Conservation (phyloP, 305 asterid species). For the Fraxinus angustifolia region DNA sequence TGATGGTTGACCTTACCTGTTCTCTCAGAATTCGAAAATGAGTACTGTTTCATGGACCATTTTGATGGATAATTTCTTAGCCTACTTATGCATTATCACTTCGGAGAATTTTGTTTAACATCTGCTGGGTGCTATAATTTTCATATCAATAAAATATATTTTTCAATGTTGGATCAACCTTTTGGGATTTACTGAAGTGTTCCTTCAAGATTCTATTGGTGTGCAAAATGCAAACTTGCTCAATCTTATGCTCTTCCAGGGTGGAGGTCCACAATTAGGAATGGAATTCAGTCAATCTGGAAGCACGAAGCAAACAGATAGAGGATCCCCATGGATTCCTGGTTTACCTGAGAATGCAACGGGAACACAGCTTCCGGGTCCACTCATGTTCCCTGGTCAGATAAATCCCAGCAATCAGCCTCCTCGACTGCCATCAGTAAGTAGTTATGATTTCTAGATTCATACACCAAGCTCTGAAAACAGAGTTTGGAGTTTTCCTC, state of each 20-base stretch:
- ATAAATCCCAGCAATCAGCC: constrained; percentile 65
- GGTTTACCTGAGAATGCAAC: constrained; percentile 50
- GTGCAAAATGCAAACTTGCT: constrained; percentile 16
- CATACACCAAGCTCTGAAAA: background rate
- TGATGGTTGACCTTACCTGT: background rate
- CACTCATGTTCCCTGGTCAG: constrained; percentile 51
- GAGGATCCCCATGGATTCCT: constrained; percentile 63
- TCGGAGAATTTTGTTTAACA: background rate
- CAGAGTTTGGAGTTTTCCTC: background rate
- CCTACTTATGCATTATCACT: background rate
- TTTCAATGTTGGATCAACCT: constrained; percentile 6
- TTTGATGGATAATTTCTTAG: background rate
- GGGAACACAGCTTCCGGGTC: constrained; percentile 56
- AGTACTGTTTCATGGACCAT: background rate
- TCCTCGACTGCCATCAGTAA: constrained; percentile 56
- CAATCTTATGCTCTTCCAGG: constrained; percentile 42
- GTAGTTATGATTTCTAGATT: constrained; percentile 1
- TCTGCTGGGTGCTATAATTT: background rate
- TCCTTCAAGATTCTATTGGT: constrained; percentile 12
- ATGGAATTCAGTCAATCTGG: constrained; percentile 72
- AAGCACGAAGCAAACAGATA: constrained; percentile 62
- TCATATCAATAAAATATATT: background rate
- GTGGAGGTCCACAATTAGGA: constrained; percentile 65
- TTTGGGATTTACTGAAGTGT: background rate
- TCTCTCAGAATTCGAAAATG: background rate